These are phyloP conservation scores for Nannizziopsis arthrosporioides DNA, from an alignment of 2,329 filamentous ascomycete species.

Conservation along the genomic window DNA sequence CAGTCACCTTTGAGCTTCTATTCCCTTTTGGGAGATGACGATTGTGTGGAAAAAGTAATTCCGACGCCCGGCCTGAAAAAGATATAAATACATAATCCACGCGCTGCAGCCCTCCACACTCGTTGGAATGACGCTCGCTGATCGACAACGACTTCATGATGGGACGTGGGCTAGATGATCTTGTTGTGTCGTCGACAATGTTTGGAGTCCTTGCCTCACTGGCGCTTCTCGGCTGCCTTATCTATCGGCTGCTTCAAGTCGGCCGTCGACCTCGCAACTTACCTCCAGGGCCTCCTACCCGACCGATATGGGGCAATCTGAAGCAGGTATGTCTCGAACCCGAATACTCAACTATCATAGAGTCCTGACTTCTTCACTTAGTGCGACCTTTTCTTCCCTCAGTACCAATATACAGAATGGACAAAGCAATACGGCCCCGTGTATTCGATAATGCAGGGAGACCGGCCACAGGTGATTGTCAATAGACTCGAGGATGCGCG, in stretches of 20 bases:
- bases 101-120: too few species aligned
- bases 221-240: not conserved
- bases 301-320: conserved; percentile 6
- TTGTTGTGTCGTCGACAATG: not conserved
- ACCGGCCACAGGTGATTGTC: conserved; percentile 39
- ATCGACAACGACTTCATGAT: too few species aligned
- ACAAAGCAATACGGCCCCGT: conserved; percentile 42
- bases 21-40: too few species aligned
- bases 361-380: not conserved
- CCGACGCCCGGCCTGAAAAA: too few species aligned
- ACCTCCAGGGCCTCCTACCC: conserved; percentile 1
- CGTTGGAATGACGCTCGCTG: too few species aligned
- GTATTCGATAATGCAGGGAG: conserved; percentile 42
- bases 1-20: too few species aligned
- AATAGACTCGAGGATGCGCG: conserved; percentile 44
- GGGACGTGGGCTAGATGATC: too few species aligned
- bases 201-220: not conserved
- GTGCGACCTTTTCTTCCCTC: conserved; percentile 1
- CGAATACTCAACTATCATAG: not conserved
- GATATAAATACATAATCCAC: too few species aligned
- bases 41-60: too few species aligned
- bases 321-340: not conserved
- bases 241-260: not conserved
- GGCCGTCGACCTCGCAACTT: not conserved
- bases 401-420: conserved; percentile 41